Evolutionary conservation across 2,329 filamentous ascomycete species (phyloP).

Genomic region (Colletotrichum godetiae): DNA sequence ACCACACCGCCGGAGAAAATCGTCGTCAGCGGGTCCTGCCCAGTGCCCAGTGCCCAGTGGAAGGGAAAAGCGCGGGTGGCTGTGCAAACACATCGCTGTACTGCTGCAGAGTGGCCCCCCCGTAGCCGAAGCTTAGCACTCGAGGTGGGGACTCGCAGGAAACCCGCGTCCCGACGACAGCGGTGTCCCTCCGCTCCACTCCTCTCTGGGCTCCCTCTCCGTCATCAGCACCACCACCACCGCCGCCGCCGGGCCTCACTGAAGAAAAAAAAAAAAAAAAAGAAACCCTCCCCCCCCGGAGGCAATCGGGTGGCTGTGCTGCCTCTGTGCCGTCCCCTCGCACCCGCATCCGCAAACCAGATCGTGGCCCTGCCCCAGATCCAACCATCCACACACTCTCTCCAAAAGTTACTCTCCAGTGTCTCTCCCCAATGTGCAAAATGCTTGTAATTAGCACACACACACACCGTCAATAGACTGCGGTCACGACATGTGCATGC

Average conservation of each 20-base stretch:
- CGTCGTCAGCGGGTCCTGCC: background rate
- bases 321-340: slow-evolving; percentile 1
- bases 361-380: background rate
- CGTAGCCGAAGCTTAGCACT: background rate
- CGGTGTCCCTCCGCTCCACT: background rate
- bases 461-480: background rate
- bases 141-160: background rate
- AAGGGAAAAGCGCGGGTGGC: background rate
- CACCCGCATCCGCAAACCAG: background rate
- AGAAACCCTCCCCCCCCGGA: no score
- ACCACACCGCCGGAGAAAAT: slow-evolving; percentile 6
- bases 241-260: background rate
- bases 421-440: no score
- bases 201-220: background rate
- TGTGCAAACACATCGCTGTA: slow-evolving; percentile 2
- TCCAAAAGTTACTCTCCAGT: no score
- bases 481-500: background rate
- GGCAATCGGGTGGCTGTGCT: slow-evolving; percentile 4
- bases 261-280: background rate
- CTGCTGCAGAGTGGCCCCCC: background rate
- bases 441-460: no score
- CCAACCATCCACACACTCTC: background rate
- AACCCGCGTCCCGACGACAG: background rate
- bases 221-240: background rate
- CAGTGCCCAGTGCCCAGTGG: background rate